Evolutionary conservation across 495 filamentous ascomycete species (phyloP).

Genomic region (Talaromyces thailandensis): DNA sequence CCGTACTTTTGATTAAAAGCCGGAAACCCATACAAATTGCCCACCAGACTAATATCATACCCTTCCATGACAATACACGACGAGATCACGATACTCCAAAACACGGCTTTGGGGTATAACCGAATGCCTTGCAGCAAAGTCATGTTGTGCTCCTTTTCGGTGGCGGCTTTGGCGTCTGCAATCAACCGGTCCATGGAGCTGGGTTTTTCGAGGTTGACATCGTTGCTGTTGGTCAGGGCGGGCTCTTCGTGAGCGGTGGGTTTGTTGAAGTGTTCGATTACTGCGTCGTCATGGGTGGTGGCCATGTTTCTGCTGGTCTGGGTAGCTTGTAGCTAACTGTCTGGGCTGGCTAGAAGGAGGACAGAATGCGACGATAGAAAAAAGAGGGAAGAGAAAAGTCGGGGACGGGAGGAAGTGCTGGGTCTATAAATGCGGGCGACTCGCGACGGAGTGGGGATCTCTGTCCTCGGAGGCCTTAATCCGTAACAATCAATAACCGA

Average conservation of each 20-base stretch:
- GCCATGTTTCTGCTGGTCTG: neutral
- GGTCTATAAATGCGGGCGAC: neutral
- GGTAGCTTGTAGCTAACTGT: neutral
- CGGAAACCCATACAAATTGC: constrained; percentile 39
- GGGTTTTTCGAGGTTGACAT: neutral
- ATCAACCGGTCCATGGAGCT: constrained; percentile 27
- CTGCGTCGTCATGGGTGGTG: neutral
- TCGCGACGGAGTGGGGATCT: neutral
- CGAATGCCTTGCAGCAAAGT: constrained; percentile 34
- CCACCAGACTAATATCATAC: constrained; percentile 46
- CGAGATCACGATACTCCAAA: constrained; percentile 45
- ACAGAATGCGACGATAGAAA: neutral
- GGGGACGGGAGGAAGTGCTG: neutral
- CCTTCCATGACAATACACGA: constrained; percentile 50
- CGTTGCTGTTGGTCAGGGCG: neutral
- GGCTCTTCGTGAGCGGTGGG: neutral
- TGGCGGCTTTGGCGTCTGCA: constrained; percentile 33
- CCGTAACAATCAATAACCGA: neutral
- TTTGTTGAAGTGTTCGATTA: neutral
- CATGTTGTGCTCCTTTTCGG: constrained; percentile 40
- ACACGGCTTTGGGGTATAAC: constrained; percentile 48
- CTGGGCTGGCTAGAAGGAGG: too few relatives aligned
- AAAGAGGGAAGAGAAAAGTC: neutral
- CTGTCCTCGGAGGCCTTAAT: too few relatives aligned
- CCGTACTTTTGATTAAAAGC: constrained; percentile 66